These are phyloP conservation scores for Monilinia aucupariae DNA, from an alignment of 2,329 filamentous ascomycete genomes.

Conservation along the genomic window DNA sequence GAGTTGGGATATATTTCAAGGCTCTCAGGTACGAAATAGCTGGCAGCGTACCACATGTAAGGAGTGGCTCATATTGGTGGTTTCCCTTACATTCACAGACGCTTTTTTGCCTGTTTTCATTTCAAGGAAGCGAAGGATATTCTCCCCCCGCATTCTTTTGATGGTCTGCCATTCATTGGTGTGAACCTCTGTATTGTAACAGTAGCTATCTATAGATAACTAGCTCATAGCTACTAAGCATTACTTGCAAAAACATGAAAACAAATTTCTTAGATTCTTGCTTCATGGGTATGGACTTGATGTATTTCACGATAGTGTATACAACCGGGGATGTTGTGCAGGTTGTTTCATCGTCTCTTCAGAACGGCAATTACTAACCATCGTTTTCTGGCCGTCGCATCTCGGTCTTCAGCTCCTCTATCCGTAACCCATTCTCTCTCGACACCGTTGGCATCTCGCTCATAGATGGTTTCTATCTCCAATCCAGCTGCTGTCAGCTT, in stretches of 20 bases:
- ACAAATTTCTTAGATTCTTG: not conserved
- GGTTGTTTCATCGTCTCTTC: constrained; percentile 27
- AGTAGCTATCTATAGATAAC: not conserved
- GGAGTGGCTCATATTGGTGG: not conserved
- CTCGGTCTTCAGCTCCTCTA: constrained; percentile 55
- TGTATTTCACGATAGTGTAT: not conserved
- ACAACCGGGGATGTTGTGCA: not conserved
- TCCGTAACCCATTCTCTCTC: constrained; percentile 58
- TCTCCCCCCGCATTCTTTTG: not conserved
- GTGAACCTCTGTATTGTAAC: constrained; percentile 6
- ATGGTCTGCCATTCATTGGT: constrained; percentile 5
- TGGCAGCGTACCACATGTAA: not conserved
- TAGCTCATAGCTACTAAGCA: not conserved
- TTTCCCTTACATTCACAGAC: not conserved
- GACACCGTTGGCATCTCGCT: constrained; percentile 60
- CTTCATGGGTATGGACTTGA: not conserved
- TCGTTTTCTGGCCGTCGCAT: constrained; percentile 57
- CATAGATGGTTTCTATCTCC: constrained; percentile 60
- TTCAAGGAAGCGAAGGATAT: not conserved
- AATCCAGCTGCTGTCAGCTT: constrained; percentile 47
- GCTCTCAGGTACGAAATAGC: not conserved
- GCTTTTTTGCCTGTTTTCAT: not conserved
- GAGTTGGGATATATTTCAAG: not conserved
- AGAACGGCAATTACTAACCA: constrained; percentile 62
- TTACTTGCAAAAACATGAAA: not conserved